These are phyloP conservation scores for Croton laevigatus DNA, from an alignment of 441 rosid species.

Conservation along the genomic window DNA sequence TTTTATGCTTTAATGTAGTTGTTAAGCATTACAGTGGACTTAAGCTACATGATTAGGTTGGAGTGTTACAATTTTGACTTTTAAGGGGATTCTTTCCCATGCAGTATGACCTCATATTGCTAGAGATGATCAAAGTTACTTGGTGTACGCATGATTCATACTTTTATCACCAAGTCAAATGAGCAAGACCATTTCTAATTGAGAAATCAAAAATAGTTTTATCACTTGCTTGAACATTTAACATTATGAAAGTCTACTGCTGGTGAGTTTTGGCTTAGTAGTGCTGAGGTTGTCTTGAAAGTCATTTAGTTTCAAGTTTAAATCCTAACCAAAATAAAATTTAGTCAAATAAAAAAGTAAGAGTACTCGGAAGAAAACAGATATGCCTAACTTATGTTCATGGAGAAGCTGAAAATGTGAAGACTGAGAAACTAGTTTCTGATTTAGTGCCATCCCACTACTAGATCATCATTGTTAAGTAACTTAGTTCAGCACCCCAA, in stretches of 20 bases:
- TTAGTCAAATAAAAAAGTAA: background rate
- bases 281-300: no score
- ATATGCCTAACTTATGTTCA: background rate
- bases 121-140: background rate
- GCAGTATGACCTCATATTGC: background rate
- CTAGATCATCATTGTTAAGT: background rate
- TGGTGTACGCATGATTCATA: background rate
- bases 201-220: background rate
- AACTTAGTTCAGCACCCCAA: background rate
- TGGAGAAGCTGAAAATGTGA: background rate
- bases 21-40: background rate
- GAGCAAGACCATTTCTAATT: background rate
- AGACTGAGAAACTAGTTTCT: background rate
- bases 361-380: background rate
- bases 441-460: background rate
- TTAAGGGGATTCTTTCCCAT: background rate
- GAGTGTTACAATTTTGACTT: background rate
- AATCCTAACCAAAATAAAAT: no score
- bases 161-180: background rate
- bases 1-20: background rate
- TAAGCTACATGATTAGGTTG: background rate
- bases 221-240: background rate
- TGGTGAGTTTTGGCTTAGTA: no score
- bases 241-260: background rate
- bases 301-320: no score